Evolutionary conservation across 257 asterid species (phyloP).

Genomic region (Scutellaria barbata): DNA sequence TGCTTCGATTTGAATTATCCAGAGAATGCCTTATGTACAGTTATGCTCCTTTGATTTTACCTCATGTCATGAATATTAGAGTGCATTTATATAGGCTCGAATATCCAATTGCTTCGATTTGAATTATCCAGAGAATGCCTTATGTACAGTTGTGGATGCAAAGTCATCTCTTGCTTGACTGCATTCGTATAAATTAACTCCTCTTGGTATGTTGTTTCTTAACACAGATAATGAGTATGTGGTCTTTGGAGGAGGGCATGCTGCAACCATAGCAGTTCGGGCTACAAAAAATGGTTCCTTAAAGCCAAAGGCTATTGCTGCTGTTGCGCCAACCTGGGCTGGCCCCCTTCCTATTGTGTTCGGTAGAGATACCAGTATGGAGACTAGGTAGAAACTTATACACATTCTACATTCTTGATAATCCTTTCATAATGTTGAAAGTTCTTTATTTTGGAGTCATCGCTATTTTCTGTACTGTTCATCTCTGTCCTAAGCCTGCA

Average conservation of each 20-base stretch:
- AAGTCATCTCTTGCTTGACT: conserved; percentile 25
- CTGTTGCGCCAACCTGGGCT: conserved; percentile 98
- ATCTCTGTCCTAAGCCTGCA: background rate
- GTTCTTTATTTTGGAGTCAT: background rate
- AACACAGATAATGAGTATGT: conserved; percentile 69
- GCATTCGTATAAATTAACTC: conserved; percentile 21
- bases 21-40: background rate
- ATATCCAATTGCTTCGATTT: no score
- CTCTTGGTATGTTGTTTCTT: conserved; percentile 29
- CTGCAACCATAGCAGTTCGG: conserved; percentile 87
- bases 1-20: no score
- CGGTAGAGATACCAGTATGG: conserved; percentile 89
- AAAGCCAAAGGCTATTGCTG: conserved; percentile 87
- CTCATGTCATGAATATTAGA: conserved; percentile 8
- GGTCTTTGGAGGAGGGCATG: conserved; percentile 96
- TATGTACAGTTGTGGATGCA: background rate
- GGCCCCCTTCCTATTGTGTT: conserved; percentile 97
- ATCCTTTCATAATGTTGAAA: background rate
- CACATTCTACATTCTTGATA: conserved; percentile 2
- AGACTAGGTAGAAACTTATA: conserved; percentile 59
- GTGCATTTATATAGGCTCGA: background rate
- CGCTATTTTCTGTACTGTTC: background rate
- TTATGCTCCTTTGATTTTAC: background rate
- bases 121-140: background rate
- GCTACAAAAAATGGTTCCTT: conserved; percentile 77